Conservation (phyloP, 352 stramenopile genomes). For the Proteromonas lacertae region DNA sequence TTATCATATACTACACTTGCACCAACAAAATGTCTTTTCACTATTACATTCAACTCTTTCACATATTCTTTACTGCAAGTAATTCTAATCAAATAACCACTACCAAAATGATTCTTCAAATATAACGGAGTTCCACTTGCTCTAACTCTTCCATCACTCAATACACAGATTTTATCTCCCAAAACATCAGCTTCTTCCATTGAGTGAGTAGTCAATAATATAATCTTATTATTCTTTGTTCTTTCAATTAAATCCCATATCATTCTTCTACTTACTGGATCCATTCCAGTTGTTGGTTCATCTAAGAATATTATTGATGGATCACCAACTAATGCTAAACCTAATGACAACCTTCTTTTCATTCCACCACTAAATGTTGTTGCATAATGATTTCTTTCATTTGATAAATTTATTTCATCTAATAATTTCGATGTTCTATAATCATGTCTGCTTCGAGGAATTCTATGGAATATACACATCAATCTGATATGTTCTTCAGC, state of each 20-base stretch:
- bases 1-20: too few species aligned
- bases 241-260: constrained; percentile 10
- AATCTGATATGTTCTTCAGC: too few species aligned
- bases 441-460: too few species aligned
- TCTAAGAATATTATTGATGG: too few species aligned
- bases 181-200: constrained; percentile 36
- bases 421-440: too few species aligned
- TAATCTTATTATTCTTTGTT: constrained; percentile 7
- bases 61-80: too few species aligned
- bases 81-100: too few species aligned
- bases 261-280: not conserved
- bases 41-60: too few species aligned
- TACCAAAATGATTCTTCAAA: constrained; percentile 1
- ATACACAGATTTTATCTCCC: constrained; percentile 22
- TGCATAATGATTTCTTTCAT: not conserved
- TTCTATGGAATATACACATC: too few species aligned
- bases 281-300: too few species aligned
- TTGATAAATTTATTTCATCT: too few species aligned
- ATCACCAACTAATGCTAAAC: constrained; percentile 36
- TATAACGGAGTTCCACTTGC: not conserved
- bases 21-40: too few species aligned
- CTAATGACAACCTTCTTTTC: constrained; percentile 44
- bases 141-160: constrained; percentile 14
- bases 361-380: constrained; percentile 30
- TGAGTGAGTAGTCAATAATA: constrained; percentile 28